These are phyloP conservation scores for Thecaphora thlaspeos DNA, from an alignment of 1,284 basidiomycete species.

Conservation along the genomic window DNA sequence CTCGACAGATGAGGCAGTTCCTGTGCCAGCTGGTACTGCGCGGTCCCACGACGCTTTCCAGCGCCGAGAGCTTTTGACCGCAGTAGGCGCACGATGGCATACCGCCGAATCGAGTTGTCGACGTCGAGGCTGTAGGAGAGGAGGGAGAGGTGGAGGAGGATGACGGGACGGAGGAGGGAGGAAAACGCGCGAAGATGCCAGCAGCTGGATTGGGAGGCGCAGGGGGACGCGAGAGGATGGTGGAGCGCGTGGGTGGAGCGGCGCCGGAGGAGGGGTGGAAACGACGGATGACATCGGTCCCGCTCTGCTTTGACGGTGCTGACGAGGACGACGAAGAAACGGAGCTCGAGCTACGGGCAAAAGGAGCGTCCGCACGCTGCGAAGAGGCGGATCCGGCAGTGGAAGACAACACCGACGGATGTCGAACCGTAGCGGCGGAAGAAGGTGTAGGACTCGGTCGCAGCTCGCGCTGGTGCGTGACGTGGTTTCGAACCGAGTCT, in stretches of 20 bases:
- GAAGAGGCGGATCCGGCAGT: not conserved
- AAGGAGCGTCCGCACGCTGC: not conserved
- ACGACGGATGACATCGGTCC: slow-evolving; percentile 1
- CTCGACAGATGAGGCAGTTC: slow-evolving; percentile 34
- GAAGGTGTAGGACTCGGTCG: slow-evolving; percentile 21
- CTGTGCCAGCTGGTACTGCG: slow-evolving; percentile 39
- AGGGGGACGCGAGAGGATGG: slow-evolving; percentile 2
- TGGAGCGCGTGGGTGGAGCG: slow-evolving; percentile 30
- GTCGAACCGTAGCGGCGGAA: slow-evolving; percentile 9
- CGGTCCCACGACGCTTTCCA: slow-evolving; percentile 41
- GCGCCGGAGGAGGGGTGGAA: slow-evolving; percentile 41
- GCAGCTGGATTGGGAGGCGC: slow-evolving; percentile 24
- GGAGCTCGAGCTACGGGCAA: not conserved
- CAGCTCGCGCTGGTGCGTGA: slow-evolving; percentile 29
- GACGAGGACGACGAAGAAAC: not conserved
- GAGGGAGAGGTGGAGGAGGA: slow-evolving; percentile 3
- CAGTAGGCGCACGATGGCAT: slow-evolving; percentile 39
- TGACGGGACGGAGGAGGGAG: not conserved
- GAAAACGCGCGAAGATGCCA: slow-evolving; percentile 29
- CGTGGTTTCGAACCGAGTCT: slow-evolving; percentile 9
- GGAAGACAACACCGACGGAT: not conserved
- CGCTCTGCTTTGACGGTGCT: no score
- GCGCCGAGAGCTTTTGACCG: slow-evolving; percentile 22
- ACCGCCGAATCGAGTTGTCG: slow-evolving; percentile 15
- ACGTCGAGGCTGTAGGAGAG: slow-evolving; percentile 1